Evolutionary conservation across 305 asterid genomes (phyloP), one percentile per base, ranked within the genome.

Genomic region (Fraxinus xanthoxyloides): DNA sequence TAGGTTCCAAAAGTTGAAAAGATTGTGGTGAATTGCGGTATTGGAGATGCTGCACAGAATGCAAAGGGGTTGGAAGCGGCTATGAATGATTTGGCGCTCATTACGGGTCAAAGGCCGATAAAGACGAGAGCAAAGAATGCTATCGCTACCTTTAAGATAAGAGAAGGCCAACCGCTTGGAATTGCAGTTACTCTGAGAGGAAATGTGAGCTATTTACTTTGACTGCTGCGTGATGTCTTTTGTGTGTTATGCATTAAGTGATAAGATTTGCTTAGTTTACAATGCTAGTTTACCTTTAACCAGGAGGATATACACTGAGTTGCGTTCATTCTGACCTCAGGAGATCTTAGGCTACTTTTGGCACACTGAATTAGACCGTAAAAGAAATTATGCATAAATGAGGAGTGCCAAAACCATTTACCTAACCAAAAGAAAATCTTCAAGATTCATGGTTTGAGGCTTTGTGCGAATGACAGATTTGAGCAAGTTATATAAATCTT

Each of bases 31-130:
- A 96, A 94, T 83, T 94, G 99, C 85, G 98, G 99, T 76, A 92
- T 96, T 82, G 98, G 99, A 87, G 99, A 96, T 61, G 99, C 99
- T 84, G 98, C 98, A 17, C 99, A 96, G 92, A 96, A 96, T 90
- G 89, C 99, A 0, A 94, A 94, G 91, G 99, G 98, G 77, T 88
- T 94, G 90, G 98, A 94, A 40, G 98, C 99, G 31, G 98, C 98
- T 75, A 72, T 96, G 87, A 96, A 91, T 82, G 98, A 96, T 69
- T 85, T 96, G 89, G 98, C 98, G 61, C 93, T 92, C 74, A 89
- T 94, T 36, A 94, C 97, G 35, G 99, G 98, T 75, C 99, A 94
- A 83, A 92, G 97, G 82, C 98, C 99, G 0, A 80, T 94, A 54
- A 96, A 96, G 89, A 96, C 98, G 2, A 90, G 99, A 83, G 98